Evolutionary conservation across 2,329 filamentous ascomycete species (phyloP), one percentile per base, ranked within the genome.

Genomic region (Fusarium marasasianum): DNA sequence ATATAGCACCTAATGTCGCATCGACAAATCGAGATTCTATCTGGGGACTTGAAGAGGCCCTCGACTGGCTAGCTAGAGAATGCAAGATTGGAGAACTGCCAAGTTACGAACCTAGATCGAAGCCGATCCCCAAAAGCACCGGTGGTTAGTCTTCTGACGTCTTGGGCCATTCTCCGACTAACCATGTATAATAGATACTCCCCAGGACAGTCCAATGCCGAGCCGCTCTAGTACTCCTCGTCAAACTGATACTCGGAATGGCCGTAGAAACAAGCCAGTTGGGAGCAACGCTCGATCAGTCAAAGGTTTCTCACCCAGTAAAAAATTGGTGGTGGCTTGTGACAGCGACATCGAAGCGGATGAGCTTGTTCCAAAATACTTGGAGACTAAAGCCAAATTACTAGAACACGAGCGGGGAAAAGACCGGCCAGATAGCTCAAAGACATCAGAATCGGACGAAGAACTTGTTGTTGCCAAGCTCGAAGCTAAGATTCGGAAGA

Each of bases 61-160:
- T 99, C 26, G 94, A 98, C 77, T 98, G 95, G 94, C 87, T 98
- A 61, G 94, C 94, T n/a, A 86, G 94, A 73, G 90, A 96, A 79
- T 94, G 92, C 76, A 84, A 87, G 20, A 84, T 87, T 71, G 88
- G 91, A 2, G 92, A 95, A 76, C 86, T 96, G 41, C 93, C 93
- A 11, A 87, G 90, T 53, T 97, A 96, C 80, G 91, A 93, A 44
- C 75, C 69, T 38, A 82, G 77, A 71, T 75, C 78, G 20, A 86
- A 82, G 38, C 77, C 80, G 10, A 70, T 77, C 3, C 51, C 77
- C 5, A 88, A 85, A 80, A 83, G 84, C 82, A 77, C 72, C 31
- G 71, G 75, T 31, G 77, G 77, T 78, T 63, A 51, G 75, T 71
- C 24, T 38, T 14, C 53, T 38, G 10, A 14, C 13, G 22, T 40